These are phyloP conservation scores for Pythium rhizo-oryzae DNA, from an alignment of 352 stramenopile species.

Conservation along the genomic window DNA sequence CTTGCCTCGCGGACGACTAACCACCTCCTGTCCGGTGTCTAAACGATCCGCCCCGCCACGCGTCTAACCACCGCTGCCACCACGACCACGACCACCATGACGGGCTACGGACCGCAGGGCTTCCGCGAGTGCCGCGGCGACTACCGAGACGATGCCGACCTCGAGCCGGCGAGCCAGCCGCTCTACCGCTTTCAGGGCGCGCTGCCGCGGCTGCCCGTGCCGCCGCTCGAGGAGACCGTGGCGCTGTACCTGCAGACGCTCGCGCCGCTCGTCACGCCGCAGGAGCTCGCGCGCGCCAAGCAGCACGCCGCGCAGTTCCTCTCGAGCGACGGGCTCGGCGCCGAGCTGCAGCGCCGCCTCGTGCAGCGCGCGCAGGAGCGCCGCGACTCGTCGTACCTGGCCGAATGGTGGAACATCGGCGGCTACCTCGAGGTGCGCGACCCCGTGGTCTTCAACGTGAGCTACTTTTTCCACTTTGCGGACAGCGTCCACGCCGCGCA, in stretches of 20 bases:
- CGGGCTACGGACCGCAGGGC: constrained; percentile 60
- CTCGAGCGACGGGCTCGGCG: constrained; percentile 49
- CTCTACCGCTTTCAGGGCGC: constrained; percentile 85
- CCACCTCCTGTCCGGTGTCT: too few relatives aligned
- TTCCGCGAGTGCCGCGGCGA: constrained; percentile 96
- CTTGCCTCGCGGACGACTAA: background rate
- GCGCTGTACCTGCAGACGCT: constrained; percentile 90
- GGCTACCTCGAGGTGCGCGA: constrained; percentile 80
- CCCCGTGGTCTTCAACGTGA: constrained; percentile 89
- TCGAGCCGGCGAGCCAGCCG: constrained; percentile 51
- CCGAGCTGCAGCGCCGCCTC: constrained; percentile 79
- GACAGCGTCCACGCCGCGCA: constrained; percentile 64
- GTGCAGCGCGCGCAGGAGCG: constrained; percentile 52
- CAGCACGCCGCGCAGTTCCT: constrained; percentile 78
- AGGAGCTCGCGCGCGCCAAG: constrained; percentile 76
- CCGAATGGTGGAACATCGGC: constrained; percentile 82
- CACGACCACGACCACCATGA: constrained; percentile 6
- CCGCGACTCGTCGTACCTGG: constrained; percentile 67
- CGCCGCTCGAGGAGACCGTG: constrained; percentile 88
- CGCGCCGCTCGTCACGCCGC: constrained; percentile 72
- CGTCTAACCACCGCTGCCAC: background rate
- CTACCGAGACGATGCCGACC: constrained; percentile 77
- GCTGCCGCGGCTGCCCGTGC: constrained; percentile 92
- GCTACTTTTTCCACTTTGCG: constrained; percentile 90
- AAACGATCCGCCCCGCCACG: too few relatives aligned